Percentiles rank a stretch among this genome's conserved stretches.
These are phyloP conservation scores for Globisporangium ultimum DNA, from an alignment of 352 stramenopile species.

Conservation along the genomic window DNA sequence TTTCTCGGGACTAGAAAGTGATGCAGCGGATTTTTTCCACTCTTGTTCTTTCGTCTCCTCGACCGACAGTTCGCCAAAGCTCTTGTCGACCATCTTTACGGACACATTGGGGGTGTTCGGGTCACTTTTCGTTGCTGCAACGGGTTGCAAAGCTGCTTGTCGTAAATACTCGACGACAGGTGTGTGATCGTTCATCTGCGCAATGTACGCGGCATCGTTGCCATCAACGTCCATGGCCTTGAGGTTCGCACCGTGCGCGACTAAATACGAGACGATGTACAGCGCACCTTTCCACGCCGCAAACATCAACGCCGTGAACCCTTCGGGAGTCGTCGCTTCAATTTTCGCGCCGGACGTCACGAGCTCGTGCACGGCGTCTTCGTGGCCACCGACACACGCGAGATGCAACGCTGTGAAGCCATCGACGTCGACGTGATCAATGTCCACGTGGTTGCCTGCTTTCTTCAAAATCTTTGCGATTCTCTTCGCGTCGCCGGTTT, in stretches of 20 bases:
- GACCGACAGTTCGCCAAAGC: slow-evolving; percentile 12
- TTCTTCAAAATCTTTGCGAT: slow-evolving; percentile 43
- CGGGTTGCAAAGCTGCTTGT: not conserved
- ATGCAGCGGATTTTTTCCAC: slow-evolving; percentile 7
- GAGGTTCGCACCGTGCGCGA: slow-evolving; percentile 32
- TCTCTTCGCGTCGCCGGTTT: slow-evolving; percentile 41
- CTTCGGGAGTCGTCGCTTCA: slow-evolving; percentile 42
- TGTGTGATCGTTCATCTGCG: slow-evolving; percentile 44
- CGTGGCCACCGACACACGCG: slow-evolving; percentile 47
- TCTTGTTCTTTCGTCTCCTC: slow-evolving; percentile 20
- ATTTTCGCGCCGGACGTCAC: slow-evolving; percentile 36
- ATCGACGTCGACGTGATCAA: slow-evolving; percentile 40
- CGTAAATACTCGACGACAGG: slow-evolving; percentile 41
- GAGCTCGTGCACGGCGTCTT: slow-evolving; percentile 38
- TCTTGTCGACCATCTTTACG: slow-evolving; percentile 7
- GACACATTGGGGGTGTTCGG: slow-evolving; percentile 24
- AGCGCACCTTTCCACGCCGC: slow-evolving; percentile 41
- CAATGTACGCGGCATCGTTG: slow-evolving; percentile 48
- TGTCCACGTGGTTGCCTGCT: slow-evolving; percentile 19
- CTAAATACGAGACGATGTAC: slow-evolving; percentile 32
- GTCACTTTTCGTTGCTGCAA: slow-evolving; percentile 4
- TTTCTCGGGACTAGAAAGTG: slow-evolving; percentile 6
- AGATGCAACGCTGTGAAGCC: slow-evolving; percentile 64
- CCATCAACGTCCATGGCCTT: slow-evolving; percentile 41
- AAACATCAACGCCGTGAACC: slow-evolving; percentile 59